Percentiles rank a stretch among this genome's conserved stretches.
phyloP scores from a whole-genome alignment of 2,329 filamentous ascomycete genomes.

The Colletotrichum truncatum region DNA sequence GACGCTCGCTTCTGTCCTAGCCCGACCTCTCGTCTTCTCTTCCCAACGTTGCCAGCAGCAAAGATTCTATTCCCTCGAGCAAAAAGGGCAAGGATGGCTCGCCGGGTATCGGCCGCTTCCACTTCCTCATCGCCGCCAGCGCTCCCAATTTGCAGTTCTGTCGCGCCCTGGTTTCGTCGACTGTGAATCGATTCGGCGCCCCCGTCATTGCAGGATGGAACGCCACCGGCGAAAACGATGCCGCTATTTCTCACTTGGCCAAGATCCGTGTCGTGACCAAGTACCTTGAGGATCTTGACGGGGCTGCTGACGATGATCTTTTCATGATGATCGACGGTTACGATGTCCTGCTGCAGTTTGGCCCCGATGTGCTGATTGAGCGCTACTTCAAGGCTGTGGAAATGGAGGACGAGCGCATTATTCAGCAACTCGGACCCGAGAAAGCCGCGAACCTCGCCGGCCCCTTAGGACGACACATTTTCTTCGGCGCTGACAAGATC shows the following conservation, averaged over 20 bases:
- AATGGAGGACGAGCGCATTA: slow-evolving; percentile 62
- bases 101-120: slow-evolving; percentile 36
- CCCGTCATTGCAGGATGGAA: slow-evolving; percentile 50
- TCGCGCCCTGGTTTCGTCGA: slow-evolving; percentile 48
- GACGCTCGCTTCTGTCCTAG: slow-evolving; percentile 21
- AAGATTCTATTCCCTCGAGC: slow-evolving; percentile 9
- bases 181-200: slow-evolving; percentile 47
- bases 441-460: slow-evolving; percentile 39
- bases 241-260: slow-evolving; percentile 47
- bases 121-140: slow-evolving; percentile 50
- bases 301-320: slow-evolving; percentile 61
- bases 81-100: slow-evolving; percentile 9
- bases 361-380: slow-evolving; percentile 68
- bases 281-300: slow-evolving; percentile 42
- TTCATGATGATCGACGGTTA: slow-evolving; percentile 71
- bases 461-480: slow-evolving; percentile 48
- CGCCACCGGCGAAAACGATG: slow-evolving; percentile 44
- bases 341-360: slow-evolving; percentile 73
- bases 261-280: slow-evolving; percentile 46
- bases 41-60: slow-evolving; percentile 17
- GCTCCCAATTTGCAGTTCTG: slow-evolving; percentile 46
- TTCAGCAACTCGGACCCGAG: slow-evolving; percentile 55
- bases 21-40: slow-evolving; percentile 28
- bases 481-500: slow-evolving; percentile 56
- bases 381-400: slow-evolving; percentile 66